Evolutionary conservation across 2,329 filamentous ascomycete species (phyloP).

Genomic region (Botrytis pseudocinerea): DNA sequence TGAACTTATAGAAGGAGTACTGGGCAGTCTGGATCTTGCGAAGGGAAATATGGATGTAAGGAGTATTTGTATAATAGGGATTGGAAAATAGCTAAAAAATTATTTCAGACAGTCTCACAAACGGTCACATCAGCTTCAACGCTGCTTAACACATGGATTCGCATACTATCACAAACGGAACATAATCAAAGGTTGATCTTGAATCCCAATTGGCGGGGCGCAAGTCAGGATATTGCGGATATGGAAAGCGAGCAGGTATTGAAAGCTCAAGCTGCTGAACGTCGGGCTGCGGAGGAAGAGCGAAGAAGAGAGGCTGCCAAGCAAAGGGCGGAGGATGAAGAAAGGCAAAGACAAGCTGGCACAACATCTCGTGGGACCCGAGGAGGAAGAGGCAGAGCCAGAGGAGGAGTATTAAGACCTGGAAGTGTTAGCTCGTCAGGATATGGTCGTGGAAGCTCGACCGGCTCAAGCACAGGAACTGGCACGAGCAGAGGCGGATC

Average conservation of each 20-base stretch:
- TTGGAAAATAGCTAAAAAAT: conserved; percentile 24
- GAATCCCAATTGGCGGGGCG: conserved; percentile 86
- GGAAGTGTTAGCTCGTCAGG: conserved; percentile 34
- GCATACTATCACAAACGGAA: conserved; percentile 94
- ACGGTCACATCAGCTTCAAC: conserved; percentile 87
- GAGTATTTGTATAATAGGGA: conserved; percentile 13
- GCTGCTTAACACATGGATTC: conserved; percentile 91
- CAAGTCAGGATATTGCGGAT: conserved; percentile 81
- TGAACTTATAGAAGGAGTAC: conserved; percentile 76
- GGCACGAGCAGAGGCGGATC: conserved; percentile 44
- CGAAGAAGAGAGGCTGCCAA: conserved; percentile 70
- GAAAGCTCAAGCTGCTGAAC: conserved; percentile 74
- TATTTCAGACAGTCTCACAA: conserved; percentile 69
- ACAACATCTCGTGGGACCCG: conserved; percentile 41
- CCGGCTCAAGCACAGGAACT: conserved; percentile 2
- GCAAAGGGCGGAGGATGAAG: conserved; percentile 62
- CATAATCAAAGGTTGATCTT: conserved; percentile 93
- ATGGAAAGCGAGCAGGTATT: conserved; percentile 76
- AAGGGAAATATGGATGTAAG: conserved; percentile 75
- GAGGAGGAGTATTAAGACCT: conserved; percentile 34
- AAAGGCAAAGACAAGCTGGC: conserved; percentile 48
- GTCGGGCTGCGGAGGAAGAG: conserved; percentile 76
- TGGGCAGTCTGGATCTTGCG: conserved; percentile 69
- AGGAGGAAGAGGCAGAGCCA: conserved; percentile 36
- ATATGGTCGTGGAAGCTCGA: conserved; percentile 23